These are phyloP conservation scores for Deinandra increscens DNA, from an alignment of 129 eudicot species.

Conservation along the genomic window DNA sequence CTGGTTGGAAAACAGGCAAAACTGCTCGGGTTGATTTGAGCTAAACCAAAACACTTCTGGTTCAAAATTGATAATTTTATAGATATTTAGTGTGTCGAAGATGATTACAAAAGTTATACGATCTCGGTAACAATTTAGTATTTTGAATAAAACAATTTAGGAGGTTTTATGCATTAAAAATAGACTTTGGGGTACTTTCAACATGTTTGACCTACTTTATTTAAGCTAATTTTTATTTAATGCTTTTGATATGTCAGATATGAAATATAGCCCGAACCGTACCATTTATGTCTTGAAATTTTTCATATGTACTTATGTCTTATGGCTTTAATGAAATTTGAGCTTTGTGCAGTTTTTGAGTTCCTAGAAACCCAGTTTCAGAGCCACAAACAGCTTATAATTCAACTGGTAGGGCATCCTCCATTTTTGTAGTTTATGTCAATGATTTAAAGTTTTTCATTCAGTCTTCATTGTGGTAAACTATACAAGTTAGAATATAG, in stretches of 20 bases:
- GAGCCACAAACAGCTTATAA: slow-evolving; percentile 47
- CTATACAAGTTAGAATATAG: neutral
- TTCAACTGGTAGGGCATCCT: slow-evolving; percentile 52
- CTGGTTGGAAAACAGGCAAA: neutral
- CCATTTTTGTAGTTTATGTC: neutral
- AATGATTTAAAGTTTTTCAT: neutral
- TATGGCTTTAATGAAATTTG: slow-evolving; percentile 24
- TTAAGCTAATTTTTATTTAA: neutral
- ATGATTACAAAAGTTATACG: neutral
- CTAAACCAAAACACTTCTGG: neutral
- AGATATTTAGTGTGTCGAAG: neutral
- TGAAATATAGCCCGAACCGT: neutral
- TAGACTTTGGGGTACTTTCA: neutral
- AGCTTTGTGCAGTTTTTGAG: slow-evolving; percentile 60
- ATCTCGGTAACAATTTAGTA: neutral
- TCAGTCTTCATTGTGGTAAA: slow-evolving; percentile 4
- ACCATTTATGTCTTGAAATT: neutral
- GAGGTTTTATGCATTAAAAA: neutral
- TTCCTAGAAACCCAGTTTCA: slow-evolving; percentile 60
- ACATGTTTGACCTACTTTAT: neutral
- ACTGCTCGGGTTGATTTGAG: neutral
- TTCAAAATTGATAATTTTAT: neutral
- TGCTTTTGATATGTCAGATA: neutral
- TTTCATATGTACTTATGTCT: neutral
- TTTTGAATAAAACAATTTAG: neutral